Conservation (phyloP, 164 flowering plant genomes). For the Nelumbo lutea region DNA sequence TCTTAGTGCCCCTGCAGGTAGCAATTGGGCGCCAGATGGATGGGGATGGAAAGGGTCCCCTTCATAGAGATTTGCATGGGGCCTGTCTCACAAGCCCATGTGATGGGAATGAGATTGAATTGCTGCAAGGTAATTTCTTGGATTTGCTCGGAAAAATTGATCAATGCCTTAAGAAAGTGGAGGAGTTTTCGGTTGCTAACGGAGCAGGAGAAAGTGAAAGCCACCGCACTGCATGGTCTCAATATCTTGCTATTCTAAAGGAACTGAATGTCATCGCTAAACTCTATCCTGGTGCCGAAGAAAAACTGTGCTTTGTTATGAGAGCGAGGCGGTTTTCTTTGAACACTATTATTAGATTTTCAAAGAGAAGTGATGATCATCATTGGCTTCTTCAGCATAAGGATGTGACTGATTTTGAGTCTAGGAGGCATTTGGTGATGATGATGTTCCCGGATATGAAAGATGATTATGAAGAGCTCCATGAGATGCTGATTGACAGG, state of each 20-base stretch:
- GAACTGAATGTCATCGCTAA: conserved; percentile 50
- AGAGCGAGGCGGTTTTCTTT: conserved; percentile 37
- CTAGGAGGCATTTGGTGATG: conserved; percentile 71
- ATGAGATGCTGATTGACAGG: conserved; percentile 94
- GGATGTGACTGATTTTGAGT: conserved; percentile 66
- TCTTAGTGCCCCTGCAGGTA: conserved; percentile 38
- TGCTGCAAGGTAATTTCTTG: conserved; percentile 31
- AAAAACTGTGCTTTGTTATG: conserved; percentile 35
- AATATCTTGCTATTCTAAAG: conserved; percentile 59
- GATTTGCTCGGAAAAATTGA: conserved; percentile 44
- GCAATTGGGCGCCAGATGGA: conserved; percentile 34
- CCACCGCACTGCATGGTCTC: conserved; percentile 30
- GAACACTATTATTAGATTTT: conserved; percentile 42
- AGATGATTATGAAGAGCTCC: conserved; percentile 75
- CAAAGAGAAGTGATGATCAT: conserved; percentile 57
- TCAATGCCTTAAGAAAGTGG: conserved; percentile 42
- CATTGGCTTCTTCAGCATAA: conserved; percentile 69
- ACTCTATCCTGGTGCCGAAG: conserved; percentile 48
- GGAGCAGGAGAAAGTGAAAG: conserved; percentile 26
- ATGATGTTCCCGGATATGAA: conserved; percentile 75
- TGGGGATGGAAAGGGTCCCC: conserved; percentile 22
- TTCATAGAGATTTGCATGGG: conserved; percentile 23
- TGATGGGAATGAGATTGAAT: conserved; percentile 35
- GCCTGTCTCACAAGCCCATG: conserved; percentile 13
- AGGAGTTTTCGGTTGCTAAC: conserved; percentile 21